Conservation (phyloP, 1,139 yeast genomes). For the Yamadazyma dendronema region DNA sequence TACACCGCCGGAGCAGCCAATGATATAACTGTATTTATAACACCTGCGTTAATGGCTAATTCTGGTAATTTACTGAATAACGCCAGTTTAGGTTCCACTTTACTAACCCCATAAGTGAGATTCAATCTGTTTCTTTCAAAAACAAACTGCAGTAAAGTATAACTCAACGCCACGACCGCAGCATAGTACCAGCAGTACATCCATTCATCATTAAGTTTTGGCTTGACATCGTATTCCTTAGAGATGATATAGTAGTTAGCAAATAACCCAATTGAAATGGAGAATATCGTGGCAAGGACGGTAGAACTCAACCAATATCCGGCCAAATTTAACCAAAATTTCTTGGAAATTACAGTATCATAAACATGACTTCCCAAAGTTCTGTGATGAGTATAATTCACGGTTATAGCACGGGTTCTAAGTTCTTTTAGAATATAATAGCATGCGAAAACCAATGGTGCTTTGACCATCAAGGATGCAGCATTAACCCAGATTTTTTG, state of each 20-base stretch:
- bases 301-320: slow-evolving; percentile 41
- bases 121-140: slow-evolving; percentile 61
- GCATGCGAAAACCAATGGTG: slow-evolving; percentile 31
- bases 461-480: slow-evolving; percentile 24
- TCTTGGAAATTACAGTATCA: slow-evolving; percentile 44
- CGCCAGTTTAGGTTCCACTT: slow-evolving; percentile 40
- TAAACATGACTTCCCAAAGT: slow-evolving; percentile 49
- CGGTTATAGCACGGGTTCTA: slow-evolving; percentile 50
- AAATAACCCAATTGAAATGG: slow-evolving; percentile 27
- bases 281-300: slow-evolving; percentile 26
- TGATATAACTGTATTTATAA: slow-evolving; percentile 29
- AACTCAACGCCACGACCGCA: slow-evolving; percentile 40
- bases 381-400: slow-evolving; percentile 49
- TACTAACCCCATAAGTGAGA: slow-evolving; percentile 46
- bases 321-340: slow-evolving; percentile 32
- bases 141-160: slow-evolving; percentile 52
- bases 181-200: slow-evolving; percentile 50
- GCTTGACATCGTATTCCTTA: slow-evolving; percentile 50
- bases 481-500: slow-evolving; percentile 33
- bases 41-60: slow-evolving; percentile 35
- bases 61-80: slow-evolving; percentile 31
- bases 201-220: slow-evolving; percentile 61
- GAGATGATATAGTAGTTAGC: slow-evolving; percentile 36
- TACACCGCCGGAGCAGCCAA: slow-evolving; percentile 48
- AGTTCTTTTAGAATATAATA: slow-evolving; percentile 42